A percentile compares a stretch with the other conserved stretches of the same genome.
Conservation (phyloP, 306 rosid species). For the Malus sieversii region DNA sequence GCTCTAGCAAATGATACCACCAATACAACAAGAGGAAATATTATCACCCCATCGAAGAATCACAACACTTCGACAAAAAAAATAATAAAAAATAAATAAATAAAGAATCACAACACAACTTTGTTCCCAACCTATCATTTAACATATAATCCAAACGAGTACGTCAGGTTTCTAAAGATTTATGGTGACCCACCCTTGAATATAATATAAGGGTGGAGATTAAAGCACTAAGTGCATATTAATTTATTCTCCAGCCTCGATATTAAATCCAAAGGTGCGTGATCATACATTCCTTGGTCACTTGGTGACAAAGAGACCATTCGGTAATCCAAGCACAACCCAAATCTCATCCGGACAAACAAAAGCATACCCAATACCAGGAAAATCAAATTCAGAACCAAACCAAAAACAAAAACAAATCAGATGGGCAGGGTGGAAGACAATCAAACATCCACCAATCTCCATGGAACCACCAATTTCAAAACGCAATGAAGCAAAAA, state of each 20-base stretch:
- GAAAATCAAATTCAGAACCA: not conserved
- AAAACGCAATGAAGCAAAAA: not conserved
- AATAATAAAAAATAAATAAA: no score
- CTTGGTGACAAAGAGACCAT: not conserved
- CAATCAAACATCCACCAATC: not conserved
- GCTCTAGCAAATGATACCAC: conserved; percentile 3
- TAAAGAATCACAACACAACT: not conserved
- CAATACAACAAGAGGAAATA: not conserved
- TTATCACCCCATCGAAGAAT: not conserved
- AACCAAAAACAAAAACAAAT: not conserved
- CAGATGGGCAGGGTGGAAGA: not conserved
- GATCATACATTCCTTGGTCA: no score
- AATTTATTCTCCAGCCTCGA: not conserved
- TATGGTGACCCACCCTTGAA: not conserved
- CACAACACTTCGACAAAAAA: not conserved
- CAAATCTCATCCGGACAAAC: not conserved
- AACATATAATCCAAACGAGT: not conserved
- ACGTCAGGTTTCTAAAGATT: not conserved
- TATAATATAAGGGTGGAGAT: not conserved
- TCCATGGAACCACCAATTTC: not conserved
- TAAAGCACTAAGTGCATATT: not conserved
- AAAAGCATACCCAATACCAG: not conserved
- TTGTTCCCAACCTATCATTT: not conserved
- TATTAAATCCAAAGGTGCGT: no score
- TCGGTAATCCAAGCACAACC: not conserved